These are phyloP conservation scores for Dissophora globulifera DNA, from an alignment of 192 early-diverging fungal species.

Conservation along the genomic window DNA sequence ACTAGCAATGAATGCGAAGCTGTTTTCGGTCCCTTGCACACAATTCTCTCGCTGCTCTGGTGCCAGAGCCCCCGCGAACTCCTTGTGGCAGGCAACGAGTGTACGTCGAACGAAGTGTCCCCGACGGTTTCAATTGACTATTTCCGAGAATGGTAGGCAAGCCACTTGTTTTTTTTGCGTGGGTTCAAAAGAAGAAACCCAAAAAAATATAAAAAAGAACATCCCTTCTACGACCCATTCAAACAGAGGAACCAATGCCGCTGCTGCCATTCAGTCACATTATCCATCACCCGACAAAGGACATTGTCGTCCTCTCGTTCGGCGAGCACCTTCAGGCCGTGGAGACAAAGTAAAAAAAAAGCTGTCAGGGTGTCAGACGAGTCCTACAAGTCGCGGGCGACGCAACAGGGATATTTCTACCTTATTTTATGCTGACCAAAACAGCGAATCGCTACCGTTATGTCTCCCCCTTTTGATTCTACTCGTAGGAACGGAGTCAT, in stretches of 20 bases:
- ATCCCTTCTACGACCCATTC: background rate
- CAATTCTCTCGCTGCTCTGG: no score
- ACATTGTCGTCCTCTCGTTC: conserved; percentile 59
- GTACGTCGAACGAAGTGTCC: no score
- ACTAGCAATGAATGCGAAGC: no score
- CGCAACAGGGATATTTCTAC: background rate
- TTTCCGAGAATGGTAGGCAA: no score
- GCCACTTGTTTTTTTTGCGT: no score
- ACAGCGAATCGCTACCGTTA: no score
- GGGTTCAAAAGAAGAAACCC: background rate
- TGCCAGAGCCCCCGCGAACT: no score
- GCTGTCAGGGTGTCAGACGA: background rate
- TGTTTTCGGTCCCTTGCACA: no score
- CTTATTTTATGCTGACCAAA: conserved; percentile 25
- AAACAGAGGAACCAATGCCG: conserved; percentile 12
- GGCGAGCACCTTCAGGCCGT: conserved; percentile 63
- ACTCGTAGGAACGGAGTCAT: conserved; percentile 28
- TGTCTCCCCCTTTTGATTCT: background rate
- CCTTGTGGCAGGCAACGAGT: no score
- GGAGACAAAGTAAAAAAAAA: conserved; percentile 61
- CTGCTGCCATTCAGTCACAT: conserved; percentile 59
- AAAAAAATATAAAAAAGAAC: background rate
- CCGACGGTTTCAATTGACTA: no score
- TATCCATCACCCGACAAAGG: conserved; percentile 56
- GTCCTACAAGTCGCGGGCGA: background rate